Percentiles rank a stretch among this genome's conserved stretches.
Evolutionary conservation across 805 yeast genomes (phyloP).

Genomic region (Torulaspora quercuum): DNA sequence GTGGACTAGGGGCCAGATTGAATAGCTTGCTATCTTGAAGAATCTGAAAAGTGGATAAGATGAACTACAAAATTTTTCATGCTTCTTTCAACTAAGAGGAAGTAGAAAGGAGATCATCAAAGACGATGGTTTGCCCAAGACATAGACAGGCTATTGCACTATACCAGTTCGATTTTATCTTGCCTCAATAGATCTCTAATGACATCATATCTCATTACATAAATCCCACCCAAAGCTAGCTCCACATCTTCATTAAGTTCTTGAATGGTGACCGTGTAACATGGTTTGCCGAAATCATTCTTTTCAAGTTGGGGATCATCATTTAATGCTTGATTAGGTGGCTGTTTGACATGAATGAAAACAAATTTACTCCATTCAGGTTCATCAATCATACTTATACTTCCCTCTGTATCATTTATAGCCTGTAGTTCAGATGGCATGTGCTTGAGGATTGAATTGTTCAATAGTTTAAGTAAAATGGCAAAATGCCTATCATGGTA

Average conservation of each 20-base stretch:
- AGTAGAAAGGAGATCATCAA: no score
- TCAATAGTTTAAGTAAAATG: slow-evolving; percentile 61
- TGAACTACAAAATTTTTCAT: neutral
- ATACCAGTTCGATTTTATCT: slow-evolving; percentile 46
- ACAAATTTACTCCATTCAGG: slow-evolving; percentile 80
- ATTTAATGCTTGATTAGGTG: slow-evolving; percentile 12
- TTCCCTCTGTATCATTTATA: slow-evolving; percentile 70
- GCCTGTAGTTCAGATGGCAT: slow-evolving; percentile 68
- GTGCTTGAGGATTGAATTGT: slow-evolving; percentile 58
- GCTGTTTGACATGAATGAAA: slow-evolving; percentile 46
- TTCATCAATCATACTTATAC: slow-evolving; percentile 67
- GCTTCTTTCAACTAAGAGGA: no score
- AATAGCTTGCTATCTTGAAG: no score
- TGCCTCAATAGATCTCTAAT: slow-evolving; percentile 41
- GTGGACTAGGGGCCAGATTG: no score
- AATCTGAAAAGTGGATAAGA: no score
- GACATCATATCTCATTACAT: slow-evolving; percentile 65
- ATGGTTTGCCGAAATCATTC: slow-evolving; percentile 36
- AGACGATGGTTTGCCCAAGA: slow-evolving; percentile 5
- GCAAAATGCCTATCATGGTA: slow-evolving; percentile 70
- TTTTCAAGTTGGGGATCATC: slow-evolving; percentile 39
- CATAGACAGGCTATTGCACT: no score
- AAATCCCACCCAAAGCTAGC: slow-evolving; percentile 60
- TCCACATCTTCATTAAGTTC: slow-evolving; percentile 51
- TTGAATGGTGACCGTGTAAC: slow-evolving; percentile 42